These are phyloP conservation scores for Anaeromyces robustus DNA, from an alignment of 192 early-diverging fungal genomes.

Conservation along the genomic window DNA sequence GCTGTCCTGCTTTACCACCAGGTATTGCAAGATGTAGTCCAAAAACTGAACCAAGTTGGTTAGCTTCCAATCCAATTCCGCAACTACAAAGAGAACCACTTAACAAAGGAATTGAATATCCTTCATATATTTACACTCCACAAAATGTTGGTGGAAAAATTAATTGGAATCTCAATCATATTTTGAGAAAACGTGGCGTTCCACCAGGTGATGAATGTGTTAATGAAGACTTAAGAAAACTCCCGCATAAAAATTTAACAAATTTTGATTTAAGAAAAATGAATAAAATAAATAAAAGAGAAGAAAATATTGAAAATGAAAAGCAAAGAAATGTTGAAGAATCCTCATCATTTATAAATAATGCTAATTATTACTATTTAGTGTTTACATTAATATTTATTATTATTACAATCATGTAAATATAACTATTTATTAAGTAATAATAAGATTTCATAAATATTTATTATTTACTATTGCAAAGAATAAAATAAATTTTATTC, in stretches of 20 bases:
- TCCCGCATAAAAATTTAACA: not conserved
- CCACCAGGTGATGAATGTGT: not conserved
- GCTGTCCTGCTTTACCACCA: not conserved
- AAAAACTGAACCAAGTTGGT: not conserved
- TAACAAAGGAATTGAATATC: not conserved
- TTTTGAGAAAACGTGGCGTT: not conserved
- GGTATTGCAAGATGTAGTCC: not conserved
- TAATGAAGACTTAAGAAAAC: not conserved
- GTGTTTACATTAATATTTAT: no score
- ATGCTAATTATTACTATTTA: no score
- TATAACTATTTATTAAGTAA: no score
- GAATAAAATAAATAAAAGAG: no score
- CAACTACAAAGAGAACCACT: no score
- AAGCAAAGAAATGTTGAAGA: no score
- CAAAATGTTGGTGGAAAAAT: not conserved
- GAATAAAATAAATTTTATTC: no score
- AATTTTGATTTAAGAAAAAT: not conserved
- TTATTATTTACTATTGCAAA: no score
- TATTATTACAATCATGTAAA: no score
- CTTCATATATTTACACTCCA: not conserved
- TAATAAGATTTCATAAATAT: no score
- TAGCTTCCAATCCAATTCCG: not conserved
- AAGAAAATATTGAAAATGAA: no score
- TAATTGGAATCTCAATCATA: not conserved
- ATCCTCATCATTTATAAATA: no score